Evolutionary conservation across 148 eudicot genomes (phyloP).

Genomic region (Nepenthes mirabilis): DNA sequence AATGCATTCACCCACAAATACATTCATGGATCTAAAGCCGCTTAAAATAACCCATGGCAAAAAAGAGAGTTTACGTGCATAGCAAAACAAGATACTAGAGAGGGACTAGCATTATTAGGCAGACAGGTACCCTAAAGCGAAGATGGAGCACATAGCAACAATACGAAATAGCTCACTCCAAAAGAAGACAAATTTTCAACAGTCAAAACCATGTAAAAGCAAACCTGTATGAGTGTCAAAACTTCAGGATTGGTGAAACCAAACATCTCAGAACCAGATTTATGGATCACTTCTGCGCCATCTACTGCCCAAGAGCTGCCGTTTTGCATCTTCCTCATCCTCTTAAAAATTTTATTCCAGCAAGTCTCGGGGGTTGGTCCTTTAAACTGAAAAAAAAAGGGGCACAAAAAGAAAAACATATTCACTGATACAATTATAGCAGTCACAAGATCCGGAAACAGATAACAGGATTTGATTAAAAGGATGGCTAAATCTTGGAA

Average conservation of each 20-base stretch:
- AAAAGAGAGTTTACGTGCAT: too few relatives aligned
- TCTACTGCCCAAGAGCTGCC: constrained; percentile 15
- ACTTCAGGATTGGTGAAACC: constrained; percentile 49
- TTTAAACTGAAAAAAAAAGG: constrained; percentile 27
- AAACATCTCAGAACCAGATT: constrained; percentile 50
- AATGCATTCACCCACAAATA: too few relatives aligned
- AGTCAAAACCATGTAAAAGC: not conserved
- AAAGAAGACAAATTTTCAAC: not conserved
- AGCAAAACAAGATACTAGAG: too few relatives aligned
- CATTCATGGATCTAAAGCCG: too few relatives aligned
- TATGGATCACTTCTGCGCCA: constrained; percentile 15
- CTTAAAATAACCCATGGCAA: too few relatives aligned
- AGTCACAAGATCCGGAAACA: not conserved
- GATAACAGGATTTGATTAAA: not conserved
- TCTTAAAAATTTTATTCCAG: constrained; percentile 45
- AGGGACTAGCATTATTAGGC: too few relatives aligned
- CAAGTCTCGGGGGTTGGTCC: constrained; percentile 46
- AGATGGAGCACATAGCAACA: not conserved
- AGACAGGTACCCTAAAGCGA: too few relatives aligned
- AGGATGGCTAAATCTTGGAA: too few relatives aligned
- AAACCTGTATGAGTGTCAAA: constrained; percentile 39
- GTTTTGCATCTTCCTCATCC: constrained; percentile 24
- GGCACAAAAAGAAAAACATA: not conserved
- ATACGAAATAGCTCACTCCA: not conserved
- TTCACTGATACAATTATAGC: not conserved